Base-by-base conservation (phyloP, 73 alveolate genomes). In the Tetrahymena borealis region DNA sequence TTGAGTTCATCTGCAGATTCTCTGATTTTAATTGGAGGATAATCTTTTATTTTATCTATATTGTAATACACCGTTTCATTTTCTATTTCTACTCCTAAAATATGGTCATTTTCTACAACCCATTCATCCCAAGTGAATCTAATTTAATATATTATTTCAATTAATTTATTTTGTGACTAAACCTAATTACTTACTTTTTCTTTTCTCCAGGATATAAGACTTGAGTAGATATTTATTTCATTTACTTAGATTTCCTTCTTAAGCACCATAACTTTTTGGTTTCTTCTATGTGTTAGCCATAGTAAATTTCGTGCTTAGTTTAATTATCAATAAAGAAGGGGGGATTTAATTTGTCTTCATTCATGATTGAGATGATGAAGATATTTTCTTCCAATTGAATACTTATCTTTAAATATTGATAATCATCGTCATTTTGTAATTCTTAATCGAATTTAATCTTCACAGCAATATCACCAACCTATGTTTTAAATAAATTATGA, bases 101-200 rank as follows among this genome's bases (percentile, higher is more conserved):
- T 90, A 90, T 93, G 95, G 77, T 93, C 95, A 7, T 93, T 93
- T 20, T 93, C 95, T 20, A 79, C 95, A 24, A 93, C 91, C 95
- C 95, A 93, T 40, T 93, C 78, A 93, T 93, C 95, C 95, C 95
- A 93, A 85, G 95, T 93, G 39, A 93, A 93, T 33, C 93, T 92
- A 16, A 78, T 42, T 7, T 11, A 6, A 33, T 11, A n/a, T 3
- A 42, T 2, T n/a, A 42, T 42, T 7, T 1, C 16, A 11, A 42
- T n/a, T 7, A 4, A 15, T n/a, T n/a, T 42, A n/a, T n/a, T 11
- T 42, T 11, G 24, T 7, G 9, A 4, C 20, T 60, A 0, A n/a
- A n/a, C 9, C 2, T 1, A 20, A 60, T 60, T 60, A 60, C n/a
- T n/a, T n/a, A n/a, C 85, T 60, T 60, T 28, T 60, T 60, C 38